Evolutionary conservation across 257 asterid species (phyloP), one percentile per base, ranked within the genome.

Genomic region (Leptodermis oblonga): DNA sequence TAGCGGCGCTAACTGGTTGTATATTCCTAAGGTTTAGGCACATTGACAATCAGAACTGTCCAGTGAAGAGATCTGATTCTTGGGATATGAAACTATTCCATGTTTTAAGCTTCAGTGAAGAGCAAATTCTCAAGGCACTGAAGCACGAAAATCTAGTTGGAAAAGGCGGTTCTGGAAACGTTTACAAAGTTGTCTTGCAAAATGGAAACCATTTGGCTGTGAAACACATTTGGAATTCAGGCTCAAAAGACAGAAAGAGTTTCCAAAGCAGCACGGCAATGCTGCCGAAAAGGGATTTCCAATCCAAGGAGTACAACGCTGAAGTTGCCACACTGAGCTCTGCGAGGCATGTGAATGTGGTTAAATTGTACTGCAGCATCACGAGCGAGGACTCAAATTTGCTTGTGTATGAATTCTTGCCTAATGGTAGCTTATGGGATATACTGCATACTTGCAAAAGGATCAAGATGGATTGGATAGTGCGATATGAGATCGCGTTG

Each of bases 401-500:
- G 84, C 71, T 79, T 49, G 82, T 79, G 37, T 82, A 82, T 31
- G 84, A 79, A 63, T 82, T 76, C 56, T 58, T 82, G 58, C 65
- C 84, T 34, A 82, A 82, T 56, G 86, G 84, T 34, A 82, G 84
- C 77, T 72, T 82, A 28, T 82, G 84, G 84, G 84, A 82, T 42
- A 34, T 61, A n/a, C 55, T 79, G 52, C 84, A 80, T 49, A 45
- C 67, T 1, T 3, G 49, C 56, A 62, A 69, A 66, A 71, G 69
- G 70, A 69, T 71, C 65, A 72, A 73, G 73, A 77, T 80, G 77
- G 87, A 82, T 70, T 82, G 87, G 87, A 71, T 42, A 11, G 71
- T 72, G 53, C 54, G 87, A 28, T 82, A 74, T 52, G 82, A 77
- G 18, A 77, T 82, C 0, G 84, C 87, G 0, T 61, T 82, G 46